Evolutionary conservation across 768 basidiomycete species (phyloP).

Genomic region (Chalciporus pseudorubinellus): DNA sequence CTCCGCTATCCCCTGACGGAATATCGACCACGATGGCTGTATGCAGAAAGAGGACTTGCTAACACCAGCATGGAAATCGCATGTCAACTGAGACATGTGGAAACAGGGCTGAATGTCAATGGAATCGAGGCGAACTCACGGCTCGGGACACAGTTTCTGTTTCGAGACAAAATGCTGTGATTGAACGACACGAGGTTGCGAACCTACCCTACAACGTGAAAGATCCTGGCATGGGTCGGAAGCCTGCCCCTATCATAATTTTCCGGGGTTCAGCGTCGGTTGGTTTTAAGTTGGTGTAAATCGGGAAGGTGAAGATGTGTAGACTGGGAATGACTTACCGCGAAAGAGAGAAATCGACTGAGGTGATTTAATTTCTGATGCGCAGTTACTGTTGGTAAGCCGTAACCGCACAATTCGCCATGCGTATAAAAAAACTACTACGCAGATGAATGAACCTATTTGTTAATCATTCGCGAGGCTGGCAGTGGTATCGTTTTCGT

Average conservation of each 20-base stretch:
- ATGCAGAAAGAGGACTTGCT: conserved; percentile 4
- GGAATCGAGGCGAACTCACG: conserved; percentile 12
- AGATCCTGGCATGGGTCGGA: not conserved
- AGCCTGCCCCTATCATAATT: not conserved
- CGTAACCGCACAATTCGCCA: not conserved
- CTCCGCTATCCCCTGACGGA: not conserved
- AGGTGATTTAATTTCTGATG: not conserved
- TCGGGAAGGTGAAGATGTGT: not conserved
- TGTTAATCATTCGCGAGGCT: conserved; percentile 12
- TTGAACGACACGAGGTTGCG: conserved; percentile 16
- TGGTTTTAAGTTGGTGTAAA: not conserved
- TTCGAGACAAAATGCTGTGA: conserved; percentile 20
- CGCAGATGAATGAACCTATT: conserved; percentile 13
- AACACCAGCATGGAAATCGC: conserved; percentile 16
- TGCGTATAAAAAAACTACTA: conserved; percentile 1
- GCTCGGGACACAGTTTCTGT: conserved; percentile 7
- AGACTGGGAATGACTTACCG: not conserved
- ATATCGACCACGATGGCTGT: not conserved
- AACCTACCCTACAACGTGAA: conserved; percentile 7
- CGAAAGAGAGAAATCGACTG: not conserved
- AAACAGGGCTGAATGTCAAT: conserved; percentile 20
- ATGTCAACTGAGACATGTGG: conserved; percentile 19
- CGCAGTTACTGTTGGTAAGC: not conserved
- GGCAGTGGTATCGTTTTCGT: conserved; percentile 11
- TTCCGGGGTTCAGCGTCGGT: no score